Evolutionary conservation across 495 filamentous ascomycete genomes (phyloP).

Genomic region (Glutinoglossum americanum): DNA sequence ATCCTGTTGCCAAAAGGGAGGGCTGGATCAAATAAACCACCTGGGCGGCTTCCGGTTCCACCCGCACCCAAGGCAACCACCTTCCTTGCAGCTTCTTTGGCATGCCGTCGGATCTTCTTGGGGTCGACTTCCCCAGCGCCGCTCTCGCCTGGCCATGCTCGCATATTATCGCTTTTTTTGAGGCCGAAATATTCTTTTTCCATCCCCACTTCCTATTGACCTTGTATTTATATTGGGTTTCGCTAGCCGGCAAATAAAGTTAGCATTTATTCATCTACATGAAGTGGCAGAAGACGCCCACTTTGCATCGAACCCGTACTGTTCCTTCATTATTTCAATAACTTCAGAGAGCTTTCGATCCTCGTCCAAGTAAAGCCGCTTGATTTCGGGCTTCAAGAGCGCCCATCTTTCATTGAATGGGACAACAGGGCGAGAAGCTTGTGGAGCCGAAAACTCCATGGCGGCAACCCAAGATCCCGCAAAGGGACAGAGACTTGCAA

Average conservation of each 20-base stretch:
- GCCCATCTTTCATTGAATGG: background rate
- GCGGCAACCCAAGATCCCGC: too few species aligned
- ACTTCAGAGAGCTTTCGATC: background rate
- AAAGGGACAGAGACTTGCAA: too few species aligned
- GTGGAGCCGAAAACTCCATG: too few species aligned
- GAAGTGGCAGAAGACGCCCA: background rate
- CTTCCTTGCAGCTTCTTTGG: conserved; percentile 8
- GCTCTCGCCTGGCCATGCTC: too few species aligned
- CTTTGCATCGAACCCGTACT: background rate
- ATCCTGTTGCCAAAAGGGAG: background rate
- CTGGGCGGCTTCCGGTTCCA: background rate
- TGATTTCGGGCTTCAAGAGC: background rate
- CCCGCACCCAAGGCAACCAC: background rate
- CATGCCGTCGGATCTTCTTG: conserved; percentile 18
- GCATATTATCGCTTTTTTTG: conserved; percentile 12
- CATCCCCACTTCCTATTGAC: conserved; percentile 21
- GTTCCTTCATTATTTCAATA: background rate
- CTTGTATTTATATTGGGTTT: conserved; percentile 21
- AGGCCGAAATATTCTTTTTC: conserved; percentile 14
- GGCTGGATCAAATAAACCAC: background rate
- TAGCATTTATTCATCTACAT: background rate
- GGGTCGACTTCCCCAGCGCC: conserved; percentile 12
- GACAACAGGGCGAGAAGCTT: background rate
- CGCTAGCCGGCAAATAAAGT: conserved; percentile 10
- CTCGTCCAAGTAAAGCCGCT: background rate